Conservation (phyloP, 306 rosid genomes). For the Lotus japonicus region DNA sequence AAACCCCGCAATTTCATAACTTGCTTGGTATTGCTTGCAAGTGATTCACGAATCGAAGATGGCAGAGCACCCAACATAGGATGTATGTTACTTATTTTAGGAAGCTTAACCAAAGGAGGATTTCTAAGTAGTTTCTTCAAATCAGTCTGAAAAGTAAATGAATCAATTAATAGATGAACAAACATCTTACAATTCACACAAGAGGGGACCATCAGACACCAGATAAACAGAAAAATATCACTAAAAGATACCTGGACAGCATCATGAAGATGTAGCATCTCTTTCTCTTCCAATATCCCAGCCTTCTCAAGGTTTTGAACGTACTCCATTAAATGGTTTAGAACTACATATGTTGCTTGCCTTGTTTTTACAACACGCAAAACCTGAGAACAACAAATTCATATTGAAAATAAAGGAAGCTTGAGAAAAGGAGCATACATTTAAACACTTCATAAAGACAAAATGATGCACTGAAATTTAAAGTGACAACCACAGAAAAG, state of each 20-base stretch:
- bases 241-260: conserved; percentile 67
- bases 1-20: conserved; percentile 58
- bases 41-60: conserved; percentile 51
- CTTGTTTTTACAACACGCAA: conserved; percentile 84
- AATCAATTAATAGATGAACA: background rate
- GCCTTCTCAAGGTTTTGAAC: conserved; percentile 81
- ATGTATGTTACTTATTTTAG: conserved; percentile 46
- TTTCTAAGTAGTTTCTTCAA: conserved; percentile 76
- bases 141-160: conserved; percentile 60
- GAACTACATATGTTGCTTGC: conserved; percentile 78
- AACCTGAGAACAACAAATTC: conserved; percentile 45
- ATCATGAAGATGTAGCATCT: conserved; percentile 91
- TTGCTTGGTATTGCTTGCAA: conserved; percentile 56
- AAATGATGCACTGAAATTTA: background rate
- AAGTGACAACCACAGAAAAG: background rate
- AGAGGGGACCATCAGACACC: background rate
- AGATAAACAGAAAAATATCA: conserved; percentile 4
- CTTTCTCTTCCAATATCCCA: conserved; percentile 87
- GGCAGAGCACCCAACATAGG: conserved; percentile 89
- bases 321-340: conserved; percentile 69
- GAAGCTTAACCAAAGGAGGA: conserved; percentile 78
- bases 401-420: background rate
- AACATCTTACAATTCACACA: background rate
- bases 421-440: background rate
- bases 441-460: background rate